These are phyloP conservation scores for Stygiomarasmius scandens DNA, from an alignment of 1,284 basidiomycete species.

Conservation along the genomic window DNA sequence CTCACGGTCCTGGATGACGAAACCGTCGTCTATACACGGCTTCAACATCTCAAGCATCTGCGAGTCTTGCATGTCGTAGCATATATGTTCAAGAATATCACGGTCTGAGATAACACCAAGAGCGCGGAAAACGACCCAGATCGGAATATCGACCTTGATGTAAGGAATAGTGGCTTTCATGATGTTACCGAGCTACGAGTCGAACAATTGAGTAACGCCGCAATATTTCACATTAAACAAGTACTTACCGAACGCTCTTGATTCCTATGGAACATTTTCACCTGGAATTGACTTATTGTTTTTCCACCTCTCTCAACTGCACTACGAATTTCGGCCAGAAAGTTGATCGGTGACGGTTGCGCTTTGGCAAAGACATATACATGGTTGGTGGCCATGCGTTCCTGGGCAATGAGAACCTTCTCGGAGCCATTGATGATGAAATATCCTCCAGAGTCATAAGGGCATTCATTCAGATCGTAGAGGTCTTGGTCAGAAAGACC, in stretches of 20 bases:
- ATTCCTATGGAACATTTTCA: conserved; percentile 93
- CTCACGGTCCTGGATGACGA: conserved; percentile 97
- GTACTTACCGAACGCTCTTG: conserved; percentile 81
- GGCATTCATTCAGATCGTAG: conserved; percentile 95
- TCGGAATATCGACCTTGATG: conserved; percentile 97
- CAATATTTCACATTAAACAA: conserved; percentile 6
- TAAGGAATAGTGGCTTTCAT: conserved; percentile 98
- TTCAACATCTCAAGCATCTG: conserved; percentile 99
- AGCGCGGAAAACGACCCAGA: conserved; percentile 98
- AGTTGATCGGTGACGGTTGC: conserved; percentile 94
- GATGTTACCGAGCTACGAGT: conserved; percentile 79
- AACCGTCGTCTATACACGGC: conserved; percentile 98
- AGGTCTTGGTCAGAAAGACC: conserved; percentile 80
- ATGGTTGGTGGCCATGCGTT: conserved; percentile 99
- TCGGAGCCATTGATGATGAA: conserved; percentile 99
- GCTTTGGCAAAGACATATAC: conserved; percentile 99
- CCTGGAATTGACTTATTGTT: conserved; percentile 97
- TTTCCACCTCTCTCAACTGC: conserved; percentile 99
- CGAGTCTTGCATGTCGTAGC: conserved; percentile 95
- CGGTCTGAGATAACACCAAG: conserved; percentile 97
- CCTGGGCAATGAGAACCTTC: conserved; percentile 98
- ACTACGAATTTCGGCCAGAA: conserved; percentile 96
- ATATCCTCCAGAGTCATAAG: conserved; percentile 97
- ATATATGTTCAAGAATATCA: conserved; percentile 98
- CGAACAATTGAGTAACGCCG: conserved; percentile 13